These are phyloP conservation scores for Flaveria robusta DNA, from an alignment of 129 eudicot species.

Conservation along the genomic window DNA sequence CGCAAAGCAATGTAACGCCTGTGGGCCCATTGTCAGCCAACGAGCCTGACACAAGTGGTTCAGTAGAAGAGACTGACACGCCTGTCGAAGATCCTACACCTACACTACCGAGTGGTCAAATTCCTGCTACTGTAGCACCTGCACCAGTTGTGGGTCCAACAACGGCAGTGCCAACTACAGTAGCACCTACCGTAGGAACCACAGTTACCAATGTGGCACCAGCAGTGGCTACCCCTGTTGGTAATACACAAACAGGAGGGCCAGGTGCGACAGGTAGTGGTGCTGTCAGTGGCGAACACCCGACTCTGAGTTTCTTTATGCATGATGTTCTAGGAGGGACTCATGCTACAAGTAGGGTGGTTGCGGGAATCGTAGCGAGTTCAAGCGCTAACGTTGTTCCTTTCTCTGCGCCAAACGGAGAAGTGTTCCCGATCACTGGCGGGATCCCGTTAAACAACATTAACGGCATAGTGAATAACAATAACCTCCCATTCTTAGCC, in stretches of 20 bases:
- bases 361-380: slow-evolving; percentile 73
- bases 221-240: background rate
- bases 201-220: slow-evolving; percentile 8
- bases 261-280: slow-evolving; percentile 22
- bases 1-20: slow-evolving; percentile 13
- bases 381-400: slow-evolving; percentile 66
- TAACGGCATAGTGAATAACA: slow-evolving; percentile 63
- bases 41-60: slow-evolving; percentile 35
- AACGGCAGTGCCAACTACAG: slow-evolving; percentile 30
- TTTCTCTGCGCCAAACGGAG: slow-evolving; percentile 69
- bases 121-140: slow-evolving; percentile 36
- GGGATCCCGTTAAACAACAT: slow-evolving; percentile 76
- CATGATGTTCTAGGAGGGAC: slow-evolving; percentile 86
- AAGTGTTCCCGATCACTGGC: slow-evolving; percentile 73
- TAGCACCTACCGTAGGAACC: slow-evolving; percentile 27
- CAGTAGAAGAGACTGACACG: slow-evolving; percentile 33
- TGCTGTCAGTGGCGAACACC: slow-evolving; percentile 34
- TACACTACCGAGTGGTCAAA: slow-evolving; percentile 24
- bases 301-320: slow-evolving; percentile 71
- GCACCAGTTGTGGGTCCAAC: slow-evolving; percentile 34
- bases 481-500: slow-evolving; percentile 67
- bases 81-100: slow-evolving; percentile 30
- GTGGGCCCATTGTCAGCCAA: slow-evolving; percentile 36
- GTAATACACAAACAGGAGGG: background rate
- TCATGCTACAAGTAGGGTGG: slow-evolving; percentile 84